These are phyloP conservation scores for Penicillium sp. DNA, from an alignment of 2,329 filamentous ascomycete genomes.

Conservation along the genomic window DNA sequence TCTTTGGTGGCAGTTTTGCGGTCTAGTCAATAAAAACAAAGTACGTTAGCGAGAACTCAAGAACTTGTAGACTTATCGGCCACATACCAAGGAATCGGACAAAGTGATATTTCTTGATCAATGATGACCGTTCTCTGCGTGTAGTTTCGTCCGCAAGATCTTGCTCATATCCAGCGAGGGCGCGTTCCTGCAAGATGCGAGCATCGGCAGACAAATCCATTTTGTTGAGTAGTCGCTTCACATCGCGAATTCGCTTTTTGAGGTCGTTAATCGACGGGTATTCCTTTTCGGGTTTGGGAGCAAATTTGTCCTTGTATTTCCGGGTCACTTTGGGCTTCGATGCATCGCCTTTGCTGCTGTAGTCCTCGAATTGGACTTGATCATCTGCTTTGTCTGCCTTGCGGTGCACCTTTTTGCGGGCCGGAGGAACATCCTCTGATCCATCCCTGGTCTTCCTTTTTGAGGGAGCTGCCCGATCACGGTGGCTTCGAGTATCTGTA, in stretches of 20 bases:
- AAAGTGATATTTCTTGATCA: conserved; percentile 64
- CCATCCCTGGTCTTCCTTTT: conserved; percentile 34
- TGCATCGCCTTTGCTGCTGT: conserved; percentile 9
- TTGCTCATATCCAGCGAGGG: conserved; percentile 56
- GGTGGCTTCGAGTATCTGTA: conserved; percentile 10
- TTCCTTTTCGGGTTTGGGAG: conserved; percentile 28
- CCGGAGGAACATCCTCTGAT: conserved; percentile 27
- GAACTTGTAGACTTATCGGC: not conserved
- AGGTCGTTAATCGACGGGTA: conserved; percentile 49
- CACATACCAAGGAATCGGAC: conserved; percentile 60
- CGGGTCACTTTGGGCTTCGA: conserved; percentile 11
- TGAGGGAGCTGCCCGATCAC: conserved; percentile 19
- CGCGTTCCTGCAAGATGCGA: conserved; percentile 60
- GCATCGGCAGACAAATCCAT: conserved; percentile 55
- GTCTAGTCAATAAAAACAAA: conserved; percentile 27
- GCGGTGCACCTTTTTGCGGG: conserved; percentile 29
- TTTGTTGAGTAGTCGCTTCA: conserved; percentile 53
- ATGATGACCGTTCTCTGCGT: conserved; percentile 53
- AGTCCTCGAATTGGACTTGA: conserved; percentile 14
- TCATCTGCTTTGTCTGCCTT: conserved; percentile 12
- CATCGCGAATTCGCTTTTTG: conserved; percentile 57
- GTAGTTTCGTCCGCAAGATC: conserved; percentile 54
- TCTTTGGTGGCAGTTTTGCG: conserved; percentile 45
- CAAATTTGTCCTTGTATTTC: conserved; percentile 24
- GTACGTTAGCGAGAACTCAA: conserved; percentile 9